Base-by-base conservation (phyloP, 805 yeast species). In the Isabelozyma gotoi region DNA sequence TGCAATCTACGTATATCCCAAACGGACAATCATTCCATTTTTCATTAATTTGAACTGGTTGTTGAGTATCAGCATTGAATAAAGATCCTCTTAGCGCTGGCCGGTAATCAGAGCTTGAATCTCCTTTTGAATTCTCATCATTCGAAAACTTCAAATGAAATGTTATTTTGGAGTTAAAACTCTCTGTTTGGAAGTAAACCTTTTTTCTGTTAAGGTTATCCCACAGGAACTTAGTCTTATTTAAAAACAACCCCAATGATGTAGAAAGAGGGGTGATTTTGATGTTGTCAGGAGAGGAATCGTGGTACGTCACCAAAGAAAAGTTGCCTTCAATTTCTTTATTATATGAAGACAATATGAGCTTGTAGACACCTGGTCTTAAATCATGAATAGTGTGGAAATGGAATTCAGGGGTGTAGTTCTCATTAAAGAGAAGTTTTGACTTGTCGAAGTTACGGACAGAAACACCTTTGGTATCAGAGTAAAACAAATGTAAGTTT, bases 1-100 rank as follows among this genome's bases (percentile, higher is more conserved):
- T 33, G 37, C 63, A 58, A 35, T 68, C 68, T 14, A 71, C 52
- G 48, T 70, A 76, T 3, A 72, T 54, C 0, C 82, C 82, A 52
- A 71, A 73, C 6, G 74, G 47, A 17, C 65, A 60, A 43, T 71
- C 73, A 42, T 62, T 63, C 72, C 78, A 77, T 11, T 51, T 42
- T 20, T 64, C 64, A 41, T 67, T 70, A 15, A 71, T 55, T 29
- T 57, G 51, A 1, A 74, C 47, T 0, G 76, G 68, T 33, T 48
- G 41, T 3, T 56, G 50, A 10, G 56, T 55, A 14, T 48, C 47
- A 5, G 51, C 51, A 36, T 62, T 53, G 50, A 75, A 76, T 7
- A 77, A 46, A 10, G 78, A 73, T 0, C 71, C 81, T 38, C 81
- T 50, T 3, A 76, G 57, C 16, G 65, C 67, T 7, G 82, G 81